Conservation (phyloP, 495 filamentous ascomycete species). For the Aspergillus indologenus region DNA sequence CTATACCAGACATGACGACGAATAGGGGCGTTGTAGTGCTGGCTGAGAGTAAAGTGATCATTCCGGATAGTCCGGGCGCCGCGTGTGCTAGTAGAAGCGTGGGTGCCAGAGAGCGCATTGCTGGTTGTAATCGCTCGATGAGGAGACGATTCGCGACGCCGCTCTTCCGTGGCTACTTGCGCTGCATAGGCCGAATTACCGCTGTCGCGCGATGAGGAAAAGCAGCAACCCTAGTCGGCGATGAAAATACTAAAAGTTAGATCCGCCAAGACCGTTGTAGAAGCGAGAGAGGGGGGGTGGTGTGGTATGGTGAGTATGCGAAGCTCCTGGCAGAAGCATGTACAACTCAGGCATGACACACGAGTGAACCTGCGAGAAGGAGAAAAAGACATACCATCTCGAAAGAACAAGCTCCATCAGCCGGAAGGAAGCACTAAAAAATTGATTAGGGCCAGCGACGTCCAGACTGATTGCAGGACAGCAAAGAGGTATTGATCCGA, state of each 20-base stretch:
- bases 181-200: slow-evolving; percentile 19
- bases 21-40: slow-evolving; percentile 53
- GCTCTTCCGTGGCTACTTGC: slow-evolving; percentile 19
- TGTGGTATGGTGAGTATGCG: neutral
- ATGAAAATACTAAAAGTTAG: neutral
- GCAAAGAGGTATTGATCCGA: neutral
- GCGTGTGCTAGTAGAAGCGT: slow-evolving; percentile 16
- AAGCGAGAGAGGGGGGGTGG: neutral
- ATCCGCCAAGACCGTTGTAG: neutral
- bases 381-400: slow-evolving; percentile 14
- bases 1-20: slow-evolving; percentile 49
- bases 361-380: neutral
- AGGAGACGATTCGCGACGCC: slow-evolving; percentile 14
- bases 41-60: slow-evolving; percentile 27
- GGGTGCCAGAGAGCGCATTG: slow-evolving; percentile 13
- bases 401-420: slow-evolving; percentile 16
- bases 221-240: slow-evolving; percentile 37
- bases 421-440: neutral
- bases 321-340: neutral
- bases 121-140: slow-evolving; percentile 5
- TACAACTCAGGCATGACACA: neutral
- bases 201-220: slow-evolving; percentile 38
- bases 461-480: neutral
- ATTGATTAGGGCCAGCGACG: neutral
- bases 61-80: slow-evolving; percentile 17